A percentile compares a stretch with the other conserved stretches of the same genome.
Conservation (phyloP, 345 rosid genomes). For the Psidium guajava region DNA sequence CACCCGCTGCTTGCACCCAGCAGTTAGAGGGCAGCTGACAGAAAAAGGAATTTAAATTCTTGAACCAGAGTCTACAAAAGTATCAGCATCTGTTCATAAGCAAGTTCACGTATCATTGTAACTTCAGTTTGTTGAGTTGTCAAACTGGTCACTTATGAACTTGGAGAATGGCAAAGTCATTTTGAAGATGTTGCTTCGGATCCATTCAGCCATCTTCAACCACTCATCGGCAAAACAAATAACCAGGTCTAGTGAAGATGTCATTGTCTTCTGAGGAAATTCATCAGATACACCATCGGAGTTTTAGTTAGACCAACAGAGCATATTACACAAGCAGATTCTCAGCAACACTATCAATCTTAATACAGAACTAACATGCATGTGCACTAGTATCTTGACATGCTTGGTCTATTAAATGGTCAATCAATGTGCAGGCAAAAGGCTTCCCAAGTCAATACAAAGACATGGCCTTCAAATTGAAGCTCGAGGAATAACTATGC, state of each 20-base stretch:
- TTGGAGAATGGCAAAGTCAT: too few species aligned
- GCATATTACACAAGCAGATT: neutral
- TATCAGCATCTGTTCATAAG: neutral
- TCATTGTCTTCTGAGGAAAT: neutral
- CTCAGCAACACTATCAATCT: neutral
- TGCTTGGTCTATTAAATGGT: neutral
- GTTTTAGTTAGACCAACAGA: neutral
- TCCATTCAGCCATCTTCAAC: neutral
- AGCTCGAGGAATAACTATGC: neutral
- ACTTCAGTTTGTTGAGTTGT: neutral
- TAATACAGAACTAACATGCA: neutral
- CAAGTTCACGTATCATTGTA: neutral
- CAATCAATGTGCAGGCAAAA: neutral
- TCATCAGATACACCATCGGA: neutral
- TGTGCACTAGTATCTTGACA: neutral
- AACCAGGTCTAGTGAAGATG: neutral
- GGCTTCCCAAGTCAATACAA: neutral
- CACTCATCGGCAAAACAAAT: neutral
- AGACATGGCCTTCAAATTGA: neutral
- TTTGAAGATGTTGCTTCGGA: too few species aligned
- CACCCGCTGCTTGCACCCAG: neutral
- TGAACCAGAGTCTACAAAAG: neutral
- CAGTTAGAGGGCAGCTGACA: neutral
- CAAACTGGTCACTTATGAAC: too few species aligned
- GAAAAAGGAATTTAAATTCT: neutral